These are phyloP conservation scores for Tylopilus microsporus DNA, from an alignment of 1,284 basidiomycete species.

Conservation along the genomic window DNA sequence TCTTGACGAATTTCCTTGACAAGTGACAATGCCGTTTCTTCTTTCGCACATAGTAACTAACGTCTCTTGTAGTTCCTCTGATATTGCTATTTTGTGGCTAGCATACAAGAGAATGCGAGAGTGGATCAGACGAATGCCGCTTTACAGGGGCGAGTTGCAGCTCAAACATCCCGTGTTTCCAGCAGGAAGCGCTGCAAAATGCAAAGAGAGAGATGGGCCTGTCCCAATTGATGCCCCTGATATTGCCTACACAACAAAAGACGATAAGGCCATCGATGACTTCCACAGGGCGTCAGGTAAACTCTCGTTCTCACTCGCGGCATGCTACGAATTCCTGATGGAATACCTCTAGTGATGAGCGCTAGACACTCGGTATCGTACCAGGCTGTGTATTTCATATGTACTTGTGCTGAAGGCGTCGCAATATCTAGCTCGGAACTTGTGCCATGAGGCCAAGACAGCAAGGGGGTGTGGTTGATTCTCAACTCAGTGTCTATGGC, in stretches of 20 bases:
- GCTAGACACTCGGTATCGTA: slow-evolving; percentile 51
- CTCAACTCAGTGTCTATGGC: slow-evolving; percentile 60
- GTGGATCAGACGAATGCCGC: slow-evolving; percentile 50
- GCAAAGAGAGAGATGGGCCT: slow-evolving; percentile 31
- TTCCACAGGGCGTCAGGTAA: slow-evolving; percentile 35
- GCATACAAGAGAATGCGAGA: slow-evolving; percentile 58
- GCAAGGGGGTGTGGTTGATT: slow-evolving; percentile 57
- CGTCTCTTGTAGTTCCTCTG: slow-evolving; percentile 41
- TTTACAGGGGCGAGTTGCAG: slow-evolving; percentile 51
- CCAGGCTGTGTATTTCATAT: background rate
- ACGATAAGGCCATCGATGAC: slow-evolving; percentile 50
- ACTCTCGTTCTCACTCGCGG: background rate
- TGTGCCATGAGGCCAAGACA: slow-evolving; percentile 63
- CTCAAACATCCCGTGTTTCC: slow-evolving; percentile 48
- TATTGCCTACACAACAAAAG: slow-evolving; percentile 51
- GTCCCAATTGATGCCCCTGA: slow-evolving; percentile 41
- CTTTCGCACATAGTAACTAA: slow-evolving; percentile 2
- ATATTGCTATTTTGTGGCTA: slow-evolving; percentile 51
- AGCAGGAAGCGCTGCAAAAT: slow-evolving; percentile 41
- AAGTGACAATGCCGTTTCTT: slow-evolving; percentile 5
- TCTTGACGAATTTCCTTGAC: slow-evolving; percentile 33
- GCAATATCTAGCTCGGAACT: slow-evolving; percentile 47
- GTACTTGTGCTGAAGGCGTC: background rate
- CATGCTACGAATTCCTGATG: background rate
- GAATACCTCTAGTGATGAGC: slow-evolving; percentile 29